A percentile compares a stretch with the other conserved stretches of the same genome.
Evolutionary conservation across 192 early-diverging fungal genomes (phyloP).

Genomic region (Coemansia guatemalensis): DNA sequence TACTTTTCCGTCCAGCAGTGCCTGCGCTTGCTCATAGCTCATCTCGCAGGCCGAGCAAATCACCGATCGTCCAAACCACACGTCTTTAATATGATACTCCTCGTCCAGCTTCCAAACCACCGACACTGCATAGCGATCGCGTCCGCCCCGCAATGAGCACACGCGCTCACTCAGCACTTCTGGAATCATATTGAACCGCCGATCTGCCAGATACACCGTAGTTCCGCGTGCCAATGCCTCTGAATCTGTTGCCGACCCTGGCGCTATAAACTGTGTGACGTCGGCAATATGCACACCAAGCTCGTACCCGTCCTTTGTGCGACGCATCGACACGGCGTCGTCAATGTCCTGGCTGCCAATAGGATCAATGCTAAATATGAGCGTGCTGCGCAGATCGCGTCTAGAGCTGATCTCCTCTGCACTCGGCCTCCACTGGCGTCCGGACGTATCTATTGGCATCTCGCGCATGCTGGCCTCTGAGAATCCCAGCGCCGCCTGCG

Average conservation of each 20-base stretch:
- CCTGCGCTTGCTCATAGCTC: conserved; percentile 77
- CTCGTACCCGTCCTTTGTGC: conserved; percentile 56
- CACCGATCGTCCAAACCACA: conserved; percentile 73
- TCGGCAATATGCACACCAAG: conserved; percentile 82
- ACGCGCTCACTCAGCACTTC: conserved; percentile 68
- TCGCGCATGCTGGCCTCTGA: conserved; percentile 62
- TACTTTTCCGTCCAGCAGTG: conserved; percentile 60
- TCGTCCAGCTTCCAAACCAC: conserved; percentile 67
- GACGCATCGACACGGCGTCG: conserved; percentile 69
- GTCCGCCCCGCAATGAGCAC: conserved; percentile 67
- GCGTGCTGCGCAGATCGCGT: conserved; percentile 44
- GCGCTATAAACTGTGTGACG: conserved; percentile 66
- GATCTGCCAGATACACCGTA: conserved; percentile 76
- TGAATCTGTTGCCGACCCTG: conserved; percentile 62
- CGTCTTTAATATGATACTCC: conserved; percentile 44
- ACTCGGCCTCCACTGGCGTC: conserved; percentile 57
- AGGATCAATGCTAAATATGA: conserved; percentile 72
- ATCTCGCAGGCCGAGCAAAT: conserved; percentile 75
- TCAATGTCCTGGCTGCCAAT: conserved; percentile 79
- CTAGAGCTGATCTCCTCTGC: conserved; percentile 29
- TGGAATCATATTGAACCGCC: conserved; percentile 81
- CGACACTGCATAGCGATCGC: conserved; percentile 73
- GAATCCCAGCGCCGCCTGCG: conserved; percentile 70
- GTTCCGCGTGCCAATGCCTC: conserved; percentile 74
- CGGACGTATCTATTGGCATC: conserved; percentile 60